Evolutionary conservation across 176 grass and related monocot species (phyloP).

Genomic region (Triticum urartu): DNA sequence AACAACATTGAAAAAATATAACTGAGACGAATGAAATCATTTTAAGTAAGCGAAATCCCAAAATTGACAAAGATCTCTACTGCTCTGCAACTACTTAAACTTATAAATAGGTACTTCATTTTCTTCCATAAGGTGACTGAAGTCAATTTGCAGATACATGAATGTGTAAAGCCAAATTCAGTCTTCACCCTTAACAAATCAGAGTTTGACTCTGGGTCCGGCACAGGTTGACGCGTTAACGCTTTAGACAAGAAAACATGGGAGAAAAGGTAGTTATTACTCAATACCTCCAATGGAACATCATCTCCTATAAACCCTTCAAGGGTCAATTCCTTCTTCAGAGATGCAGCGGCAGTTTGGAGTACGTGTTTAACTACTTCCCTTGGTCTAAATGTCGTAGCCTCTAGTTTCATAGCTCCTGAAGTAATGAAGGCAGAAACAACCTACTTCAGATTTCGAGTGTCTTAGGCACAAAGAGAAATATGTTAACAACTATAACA

Average conservation of each 20-base stretch:
- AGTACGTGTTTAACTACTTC: slow-evolving; percentile 97
- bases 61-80: slow-evolving; percentile 9
- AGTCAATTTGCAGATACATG: slow-evolving; percentile 1
- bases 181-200: too few species aligned
- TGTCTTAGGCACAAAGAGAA: neutral
- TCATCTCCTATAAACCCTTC: slow-evolving; percentile 77
- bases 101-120: slow-evolving; percentile 6
- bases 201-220: too few species aligned
- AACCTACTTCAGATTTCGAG: slow-evolving; percentile 36
- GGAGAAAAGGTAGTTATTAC: slow-evolving; percentile 3
- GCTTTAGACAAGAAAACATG: neutral
- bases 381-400: slow-evolving; percentile 88
- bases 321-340: slow-evolving; percentile 90
- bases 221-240: neutral
- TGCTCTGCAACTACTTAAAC: neutral
- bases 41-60: slow-evolving; percentile 3
- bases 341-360: slow-evolving; percentile 94
- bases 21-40: neutral
- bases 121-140: neutral
- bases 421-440: slow-evolving; percentile 22
- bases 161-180: neutral
- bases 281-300: slow-evolving; percentile 78
- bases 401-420: slow-evolving; percentile 97
- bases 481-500: slow-evolving; percentile 20
- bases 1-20: slow-evolving; percentile 30